phyloP scores from a whole-genome alignment of 768 basidiomycete genomes.

The Trametes punicea region DNA sequence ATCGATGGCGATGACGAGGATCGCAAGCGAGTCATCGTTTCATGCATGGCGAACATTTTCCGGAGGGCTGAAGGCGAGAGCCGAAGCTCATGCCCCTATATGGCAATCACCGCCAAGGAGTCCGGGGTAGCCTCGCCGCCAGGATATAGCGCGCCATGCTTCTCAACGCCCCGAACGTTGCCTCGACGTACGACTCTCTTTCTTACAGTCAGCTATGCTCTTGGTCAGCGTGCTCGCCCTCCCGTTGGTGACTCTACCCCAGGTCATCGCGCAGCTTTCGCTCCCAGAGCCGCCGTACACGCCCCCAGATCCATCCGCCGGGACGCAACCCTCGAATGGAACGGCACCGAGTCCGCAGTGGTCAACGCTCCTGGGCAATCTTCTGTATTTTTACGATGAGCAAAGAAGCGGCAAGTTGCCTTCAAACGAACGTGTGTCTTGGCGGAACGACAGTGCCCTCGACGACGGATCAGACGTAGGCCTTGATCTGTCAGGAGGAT shows the following conservation, averaged over 20 bases:
- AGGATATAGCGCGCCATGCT: not conserved
- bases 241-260: not conserved
- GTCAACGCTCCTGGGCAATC: constrained; percentile 75
- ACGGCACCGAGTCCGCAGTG: constrained; percentile 67
- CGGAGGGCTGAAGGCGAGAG: not conserved
- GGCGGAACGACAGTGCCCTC: constrained; percentile 81
- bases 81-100: constrained; percentile 1
- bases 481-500: constrained; percentile 82
- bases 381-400: constrained; percentile 88
- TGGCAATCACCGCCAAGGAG: not conserved
- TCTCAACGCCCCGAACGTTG: not conserved
- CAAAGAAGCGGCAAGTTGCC: constrained; percentile 81
- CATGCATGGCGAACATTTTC: not conserved
- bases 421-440: constrained; percentile 66
- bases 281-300: constrained; percentile 63
- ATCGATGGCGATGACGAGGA: not conserved
- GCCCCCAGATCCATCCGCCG: constrained; percentile 57
- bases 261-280: constrained; percentile 45
- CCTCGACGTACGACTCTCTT: not conserved
- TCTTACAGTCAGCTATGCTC: constrained; percentile 3
- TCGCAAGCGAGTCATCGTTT: not conserved
- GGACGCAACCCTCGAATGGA: constrained; percentile 35
- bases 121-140: constrained; percentile 4
- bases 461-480: constrained; percentile 73
- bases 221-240: not conserved